Conservation (phyloP, 2,329 filamentous ascomycete genomes). For the Chrysoporthe puriensis region DNA sequence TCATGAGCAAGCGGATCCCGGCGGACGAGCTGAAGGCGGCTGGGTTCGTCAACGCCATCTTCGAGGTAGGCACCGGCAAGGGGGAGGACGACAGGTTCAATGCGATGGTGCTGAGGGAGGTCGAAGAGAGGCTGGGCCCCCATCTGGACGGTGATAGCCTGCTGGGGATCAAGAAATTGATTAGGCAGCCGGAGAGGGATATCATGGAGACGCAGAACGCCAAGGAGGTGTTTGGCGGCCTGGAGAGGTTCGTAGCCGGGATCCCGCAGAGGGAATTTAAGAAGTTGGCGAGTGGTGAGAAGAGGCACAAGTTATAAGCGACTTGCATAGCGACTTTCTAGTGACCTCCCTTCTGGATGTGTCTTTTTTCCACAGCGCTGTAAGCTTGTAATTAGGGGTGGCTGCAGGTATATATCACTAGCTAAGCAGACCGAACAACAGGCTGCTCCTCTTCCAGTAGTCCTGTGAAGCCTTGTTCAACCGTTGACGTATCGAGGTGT, state of each 20-base stretch:
- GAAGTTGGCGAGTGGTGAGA: conserved; percentile 83
- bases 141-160: conserved; percentile 82
- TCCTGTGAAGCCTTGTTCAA: conserved; percentile 68
- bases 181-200: conserved; percentile 74
- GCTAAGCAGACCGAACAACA: conserved; percentile 79
- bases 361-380: conserved; percentile 15
- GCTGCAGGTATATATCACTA: conserved; percentile 34
- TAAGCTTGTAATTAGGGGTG: conserved; percentile 13
- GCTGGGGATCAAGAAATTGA: conserved; percentile 81
- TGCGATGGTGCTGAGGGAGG: conserved; percentile 72
- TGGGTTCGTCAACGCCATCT: conserved; percentile 87
- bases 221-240: conserved; percentile 80
- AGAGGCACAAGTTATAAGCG: conserved; percentile 85
- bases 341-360: conserved; percentile 4
- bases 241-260: conserved; percentile 79
- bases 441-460: conserved; percentile 80
- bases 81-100: conserved; percentile 73
- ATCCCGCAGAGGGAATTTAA: conserved; percentile 87
- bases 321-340: background rate
- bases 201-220: conserved; percentile 77
- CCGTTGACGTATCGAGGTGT: conserved; percentile 53
- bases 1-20: conserved; percentile 81
- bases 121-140: conserved; percentile 77
- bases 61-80: conserved; percentile 55
- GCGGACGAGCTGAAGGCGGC: conserved; percentile 73